Conservation (phyloP, 2,329 filamentous ascomycete species). For the Ophiocordyceps camponoti-leonardi region DNA sequence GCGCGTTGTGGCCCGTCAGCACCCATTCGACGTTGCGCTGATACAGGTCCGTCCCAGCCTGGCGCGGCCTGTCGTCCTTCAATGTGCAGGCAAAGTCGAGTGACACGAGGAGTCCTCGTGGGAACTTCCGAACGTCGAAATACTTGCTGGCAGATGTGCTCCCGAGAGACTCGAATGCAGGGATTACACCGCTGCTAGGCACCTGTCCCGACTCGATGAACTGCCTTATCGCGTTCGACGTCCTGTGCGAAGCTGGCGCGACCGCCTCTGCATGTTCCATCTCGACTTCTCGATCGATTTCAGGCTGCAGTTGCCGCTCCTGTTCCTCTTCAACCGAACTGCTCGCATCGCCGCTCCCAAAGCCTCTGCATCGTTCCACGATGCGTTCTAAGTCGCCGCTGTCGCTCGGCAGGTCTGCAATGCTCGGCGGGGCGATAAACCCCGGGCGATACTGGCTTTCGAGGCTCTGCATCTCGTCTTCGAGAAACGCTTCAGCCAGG, state of each 20-base stretch:
- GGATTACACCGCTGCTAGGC: neutral
- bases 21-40: constrained; percentile 11
- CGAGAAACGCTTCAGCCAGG: neutral
- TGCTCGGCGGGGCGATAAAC: neutral
- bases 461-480: neutral
- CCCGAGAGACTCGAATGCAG: neutral
- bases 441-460: constrained; percentile 1
- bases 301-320: constrained; percentile 35
- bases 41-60: constrained; percentile 4
- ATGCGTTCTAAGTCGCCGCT: too few species aligned
- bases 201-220: neutral
- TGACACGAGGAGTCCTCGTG: neutral
- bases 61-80: neutral
- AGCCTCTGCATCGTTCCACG: too few species aligned
- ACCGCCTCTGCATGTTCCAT: constrained; percentile 24
- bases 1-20: constrained; percentile 2
- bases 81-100: neutral
- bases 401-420: neutral
- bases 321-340: constrained; percentile 3
- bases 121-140: neutral
- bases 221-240: neutral
- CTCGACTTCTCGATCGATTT: constrained; percentile 43
- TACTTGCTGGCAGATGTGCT: neutral
- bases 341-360: neutral
- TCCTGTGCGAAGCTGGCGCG: constrained; percentile 1